Conservation (phyloP, 2,329 filamentous ascomycete species). For the Colletotrichum sp. region DNA sequence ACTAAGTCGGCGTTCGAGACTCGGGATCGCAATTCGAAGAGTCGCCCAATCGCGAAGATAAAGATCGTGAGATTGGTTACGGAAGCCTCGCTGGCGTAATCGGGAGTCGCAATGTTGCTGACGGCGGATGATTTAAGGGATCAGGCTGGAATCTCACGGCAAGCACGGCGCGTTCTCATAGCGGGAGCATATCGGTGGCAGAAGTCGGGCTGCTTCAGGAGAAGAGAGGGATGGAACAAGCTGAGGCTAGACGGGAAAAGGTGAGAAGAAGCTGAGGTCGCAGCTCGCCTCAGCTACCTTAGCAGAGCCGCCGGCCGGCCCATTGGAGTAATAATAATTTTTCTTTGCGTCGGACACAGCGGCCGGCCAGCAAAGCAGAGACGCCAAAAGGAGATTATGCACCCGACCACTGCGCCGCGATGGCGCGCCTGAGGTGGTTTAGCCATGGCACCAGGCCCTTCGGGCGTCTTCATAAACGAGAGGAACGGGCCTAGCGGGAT, state of each 20-base stretch:
- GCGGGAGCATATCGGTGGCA: neutral
- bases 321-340: neutral
- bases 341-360: neutral
- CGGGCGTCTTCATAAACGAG: neutral
- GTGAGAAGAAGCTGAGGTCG: neutral
- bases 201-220: neutral
- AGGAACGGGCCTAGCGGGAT: constrained; percentile 11
- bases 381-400: constrained; percentile 6
- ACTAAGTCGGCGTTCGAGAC: neutral
- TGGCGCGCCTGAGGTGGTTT: constrained; percentile 3
- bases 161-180: neutral
- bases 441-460: neutral
- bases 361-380: neutral
- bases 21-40: neutral
- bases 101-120: neutral
- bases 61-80: neutral
- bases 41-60: neutral
- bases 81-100: neutral
- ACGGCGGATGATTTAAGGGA: neutral
- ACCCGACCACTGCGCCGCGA: constrained; percentile 5
- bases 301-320: neutral
- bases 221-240: neutral
- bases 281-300: neutral
- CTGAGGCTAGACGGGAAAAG: neutral
- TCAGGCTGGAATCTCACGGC: neutral